These are phyloP conservation scores for Rutidosis leptorrhynchoides DNA, from an alignment of 129 eudicot genomes.

Conservation along the genomic window DNA sequence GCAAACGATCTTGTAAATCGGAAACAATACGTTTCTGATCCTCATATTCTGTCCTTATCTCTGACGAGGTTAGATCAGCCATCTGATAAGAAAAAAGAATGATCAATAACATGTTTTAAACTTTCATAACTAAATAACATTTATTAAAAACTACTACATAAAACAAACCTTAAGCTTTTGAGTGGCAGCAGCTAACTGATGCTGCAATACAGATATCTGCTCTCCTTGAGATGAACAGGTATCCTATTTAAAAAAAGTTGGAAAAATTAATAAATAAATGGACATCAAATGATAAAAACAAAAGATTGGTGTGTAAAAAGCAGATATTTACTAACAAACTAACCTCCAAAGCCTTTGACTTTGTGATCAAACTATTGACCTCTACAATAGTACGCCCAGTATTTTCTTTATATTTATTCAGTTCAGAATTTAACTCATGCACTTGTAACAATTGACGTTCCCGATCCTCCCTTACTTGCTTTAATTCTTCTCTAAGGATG, in stretches of 20 bases:
- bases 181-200: conserved; percentile 40
- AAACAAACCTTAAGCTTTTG: conserved; percentile 44
- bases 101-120: neutral
- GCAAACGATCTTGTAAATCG: conserved; percentile 44
- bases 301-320: neutral
- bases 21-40: conserved; percentile 32
- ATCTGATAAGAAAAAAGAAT: conserved; percentile 28
- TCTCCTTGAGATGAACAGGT: conserved; percentile 45
- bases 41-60: conserved; percentile 42
- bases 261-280: neutral
- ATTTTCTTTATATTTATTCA: conserved; percentile 32
- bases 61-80: conserved; percentile 47
- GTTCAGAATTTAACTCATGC: conserved; percentile 38
- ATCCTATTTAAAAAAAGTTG: conserved; percentile 30
- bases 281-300: neutral
- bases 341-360: conserved; percentile 50
- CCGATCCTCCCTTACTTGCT: conserved; percentile 58
- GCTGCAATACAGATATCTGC: conserved; percentile 35
- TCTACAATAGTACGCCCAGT: conserved; percentile 43
- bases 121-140: neutral
- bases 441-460: conserved; percentile 43
- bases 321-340: conserved; percentile 11
- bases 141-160: neutral
- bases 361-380: conserved; percentile 28
- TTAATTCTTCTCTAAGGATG: conserved; percentile 46